Evolutionary conservation across 2,329 filamentous ascomycete genomes (phyloP), one percentile per base, ranked within the genome.

Genomic region (Pseudogymnoascus sp.): DNA sequence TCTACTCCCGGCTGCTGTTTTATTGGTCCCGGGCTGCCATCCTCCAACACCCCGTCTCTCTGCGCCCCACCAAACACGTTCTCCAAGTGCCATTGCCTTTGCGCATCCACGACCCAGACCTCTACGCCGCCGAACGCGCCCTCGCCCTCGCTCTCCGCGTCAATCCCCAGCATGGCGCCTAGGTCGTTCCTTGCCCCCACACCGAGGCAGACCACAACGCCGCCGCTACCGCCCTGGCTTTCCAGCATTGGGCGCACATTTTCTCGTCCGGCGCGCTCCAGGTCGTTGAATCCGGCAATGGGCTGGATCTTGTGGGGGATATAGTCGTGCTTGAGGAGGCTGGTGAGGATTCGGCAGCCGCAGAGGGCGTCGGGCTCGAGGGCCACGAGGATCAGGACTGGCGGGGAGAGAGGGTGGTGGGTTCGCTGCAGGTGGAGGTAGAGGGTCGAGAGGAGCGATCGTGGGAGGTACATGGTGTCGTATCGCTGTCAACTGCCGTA

Each of bases 231-330:
- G 22, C 93, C 93, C 62, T 88, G 82, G 30, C 85, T 85, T 70
- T 89, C 86, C 79, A 91, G 92, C 90, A 97, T 91, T 9, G 91
- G 91, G 60, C 80, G 81, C 39, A 97, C 88, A 47, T 95, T 80
- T 66, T 92, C 86, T 70, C 84, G 82, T 50, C 92, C 92, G 20
- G 88, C 88, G 67, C 85, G 86, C 70, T 90, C 82, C 54, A 99
- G 83, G 73, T 97, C 94, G 66, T 85, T 87, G 84, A 97, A 97
- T 61, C 94, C 94, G 18, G 90, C 85, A 60, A 99, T 88, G 1
- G 94, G 94, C 70, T 97, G 90, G 70, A 97, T 96, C 76, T 97
- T 97, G 78, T 97, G 93, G 12, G 89, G 90, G 67, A 99, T 96
- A 72, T 96, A 97, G 78, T 99, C 94, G 79, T 93, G 89, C 76